phyloP scores from a whole-genome alignment of 2,329 filamentous ascomycete genomes.

The Colletotrichum sp. region DNA sequence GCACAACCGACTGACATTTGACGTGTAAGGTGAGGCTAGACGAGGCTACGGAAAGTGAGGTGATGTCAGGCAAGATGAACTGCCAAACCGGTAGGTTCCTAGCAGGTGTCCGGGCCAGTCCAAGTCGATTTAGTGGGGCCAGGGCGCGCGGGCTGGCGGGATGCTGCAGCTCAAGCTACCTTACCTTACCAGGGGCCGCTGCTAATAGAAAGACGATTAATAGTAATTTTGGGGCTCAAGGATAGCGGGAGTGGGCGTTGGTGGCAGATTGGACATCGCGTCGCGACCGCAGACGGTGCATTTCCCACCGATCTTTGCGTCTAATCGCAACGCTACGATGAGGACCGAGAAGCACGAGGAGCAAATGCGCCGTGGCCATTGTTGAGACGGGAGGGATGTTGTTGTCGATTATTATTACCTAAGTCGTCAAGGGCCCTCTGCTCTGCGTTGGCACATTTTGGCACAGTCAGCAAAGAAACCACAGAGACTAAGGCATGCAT shows the following conservation, averaged over 20 bases:
- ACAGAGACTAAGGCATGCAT: neutral
- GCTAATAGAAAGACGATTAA: neutral
- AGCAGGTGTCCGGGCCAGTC: neutral
- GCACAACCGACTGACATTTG: neutral
- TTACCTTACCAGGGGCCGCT: neutral
- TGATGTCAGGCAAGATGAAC: neutral
- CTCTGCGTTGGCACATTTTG: neutral
- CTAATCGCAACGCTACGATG: neutral
- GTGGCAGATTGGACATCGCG: conserved; percentile 2
- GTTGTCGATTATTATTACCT: neutral
- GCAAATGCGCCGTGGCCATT: neutral
- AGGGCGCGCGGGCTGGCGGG: conserved; percentile 3
- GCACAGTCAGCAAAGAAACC: neutral
- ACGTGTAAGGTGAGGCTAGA: neutral
- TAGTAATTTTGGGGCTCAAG: conserved; percentile 1
- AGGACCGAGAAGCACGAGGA: neutral
- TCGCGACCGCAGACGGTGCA: neutral
- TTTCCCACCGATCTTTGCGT: neutral
- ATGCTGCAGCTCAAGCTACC: conserved; percentile 5
- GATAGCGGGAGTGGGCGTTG: neutral
- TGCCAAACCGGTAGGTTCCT: neutral
- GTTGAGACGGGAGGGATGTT: neutral
- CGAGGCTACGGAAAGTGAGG: neutral
- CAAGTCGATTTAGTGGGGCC: neutral
- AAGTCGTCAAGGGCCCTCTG: neutral